A percentile compares a stretch with the other conserved stretches of the same genome.
Conservation (phyloP, 257 asterid genomes). For the Solanum ossicruentum region DNA sequence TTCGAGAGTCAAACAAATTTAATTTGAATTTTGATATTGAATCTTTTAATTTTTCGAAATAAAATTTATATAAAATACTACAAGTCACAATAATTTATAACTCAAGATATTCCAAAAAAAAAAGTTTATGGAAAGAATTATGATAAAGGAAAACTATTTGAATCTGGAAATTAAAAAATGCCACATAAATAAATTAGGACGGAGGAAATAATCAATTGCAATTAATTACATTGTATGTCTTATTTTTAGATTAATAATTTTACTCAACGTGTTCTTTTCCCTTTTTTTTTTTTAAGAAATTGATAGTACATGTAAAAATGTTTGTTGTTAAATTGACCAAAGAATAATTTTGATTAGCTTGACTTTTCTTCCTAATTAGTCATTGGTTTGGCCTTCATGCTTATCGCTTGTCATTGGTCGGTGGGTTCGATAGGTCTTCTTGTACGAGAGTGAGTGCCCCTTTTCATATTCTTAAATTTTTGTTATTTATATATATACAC, state of each 20-base stretch:
- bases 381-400: neutral
- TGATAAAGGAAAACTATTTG: no score
- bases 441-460: neutral
- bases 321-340: neutral
- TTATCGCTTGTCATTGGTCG: neutral
- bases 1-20: no score
- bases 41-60: no score
- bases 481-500: no score
- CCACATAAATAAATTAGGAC: no score
- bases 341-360: neutral
- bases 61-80: no score
- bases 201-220: neutral
- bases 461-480: neutral
- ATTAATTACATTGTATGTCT: neutral
- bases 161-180: no score
- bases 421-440: neutral
- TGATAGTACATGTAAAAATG: neutral
- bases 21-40: no score
- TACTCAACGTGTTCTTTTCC: neutral
- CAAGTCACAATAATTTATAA: no score
- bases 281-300: neutral
- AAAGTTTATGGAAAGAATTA: no score
- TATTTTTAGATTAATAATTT: neutral
- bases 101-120: no score
- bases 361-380: neutral